Percentiles rank a stretch among this genome's conserved stretches.
Evolutionary conservation across 2,329 filamentous ascomycete genomes (phyloP).

Genomic region (Penicillium sp.): DNA sequence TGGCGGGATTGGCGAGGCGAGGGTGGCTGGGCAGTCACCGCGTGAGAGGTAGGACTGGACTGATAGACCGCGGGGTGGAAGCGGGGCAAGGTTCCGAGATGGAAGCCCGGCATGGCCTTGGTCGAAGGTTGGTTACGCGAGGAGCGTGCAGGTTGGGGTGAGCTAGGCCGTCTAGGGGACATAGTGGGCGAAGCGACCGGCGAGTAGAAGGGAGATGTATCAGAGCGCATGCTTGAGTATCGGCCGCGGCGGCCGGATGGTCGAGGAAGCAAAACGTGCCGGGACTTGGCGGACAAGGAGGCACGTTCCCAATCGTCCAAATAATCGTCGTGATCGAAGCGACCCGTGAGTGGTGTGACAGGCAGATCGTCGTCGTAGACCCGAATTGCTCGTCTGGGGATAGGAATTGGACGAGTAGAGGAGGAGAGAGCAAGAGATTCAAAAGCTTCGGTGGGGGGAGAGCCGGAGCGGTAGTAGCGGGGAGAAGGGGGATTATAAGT

Average conservation of each 20-base stretch:
- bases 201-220: conserved; percentile 34
- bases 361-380: conserved; percentile 34
- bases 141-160: conserved; percentile 35
- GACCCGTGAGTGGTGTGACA: conserved; percentile 40
- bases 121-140: conserved; percentile 32
- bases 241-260: conserved; percentile 14
- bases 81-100: conserved; percentile 45
- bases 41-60: conserved; percentile 26
- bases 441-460: conserved; percentile 22
- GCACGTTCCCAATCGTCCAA: conserved; percentile 33
- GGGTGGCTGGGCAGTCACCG: conserved; percentile 28
- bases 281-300: conserved; percentile 20
- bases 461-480: conserved; percentile 18
- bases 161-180: conserved; percentile 35
- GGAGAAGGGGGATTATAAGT: conserved; percentile 37
- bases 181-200: conserved; percentile 33
- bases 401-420: conserved; percentile 37
- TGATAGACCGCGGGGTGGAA: conserved; percentile 50
- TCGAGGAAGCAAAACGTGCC: conserved; percentile 12
- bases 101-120: conserved; percentile 39
- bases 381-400: conserved; percentile 28
- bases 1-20: conserved; percentile 36
- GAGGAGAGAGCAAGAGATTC: conserved; percentile 33
- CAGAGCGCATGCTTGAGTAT: conserved; percentile 34
- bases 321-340: conserved; percentile 38